Conservation (phyloP, 768 basidiomycete species). For the Leccinum rimulosum region DNA sequence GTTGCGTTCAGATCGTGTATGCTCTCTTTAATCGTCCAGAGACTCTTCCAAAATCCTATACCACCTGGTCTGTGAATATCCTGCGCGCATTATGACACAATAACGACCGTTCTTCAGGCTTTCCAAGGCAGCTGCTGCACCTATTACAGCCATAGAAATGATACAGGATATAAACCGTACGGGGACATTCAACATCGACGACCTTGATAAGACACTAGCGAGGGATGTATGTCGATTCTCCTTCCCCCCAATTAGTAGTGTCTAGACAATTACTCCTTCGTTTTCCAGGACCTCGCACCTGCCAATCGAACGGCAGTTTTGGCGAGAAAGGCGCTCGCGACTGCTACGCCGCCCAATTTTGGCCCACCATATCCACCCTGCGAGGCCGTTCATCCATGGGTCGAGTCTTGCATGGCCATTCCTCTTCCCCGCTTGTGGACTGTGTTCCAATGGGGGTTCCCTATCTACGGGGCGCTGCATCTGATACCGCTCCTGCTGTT, state of each 20-base stretch:
- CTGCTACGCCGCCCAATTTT: constrained; percentile 36
- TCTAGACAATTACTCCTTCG: neutral
- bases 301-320: constrained; percentile 50
- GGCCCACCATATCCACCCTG: constrained; percentile 60
- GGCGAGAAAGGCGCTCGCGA: constrained; percentile 38
- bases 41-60: constrained; percentile 78
- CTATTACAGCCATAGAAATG: constrained; percentile 54
- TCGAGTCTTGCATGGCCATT: constrained; percentile 48
- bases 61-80: constrained; percentile 52
- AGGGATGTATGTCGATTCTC: constrained; percentile 40
- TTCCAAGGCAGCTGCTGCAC: constrained; percentile 61
- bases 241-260: neutral
- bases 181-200: constrained; percentile 51
- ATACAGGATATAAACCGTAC: constrained; percentile 60
- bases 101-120: constrained; percentile 53
- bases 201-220: constrained; percentile 53
- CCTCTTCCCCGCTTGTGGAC: constrained; percentile 60
- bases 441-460: constrained; percentile 83
- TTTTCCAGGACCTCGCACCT: constrained; percentile 52
- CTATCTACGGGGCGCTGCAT: constrained; percentile 86
- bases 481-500: constrained; percentile 85
- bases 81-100: neutral
- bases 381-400: constrained; percentile 74
- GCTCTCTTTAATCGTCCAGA: constrained; percentile 76
- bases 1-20: constrained; percentile 86